Evolutionary conservation across 106 monocot genomes (phyloP).

Genomic region (Triglochin maritima): DNA sequence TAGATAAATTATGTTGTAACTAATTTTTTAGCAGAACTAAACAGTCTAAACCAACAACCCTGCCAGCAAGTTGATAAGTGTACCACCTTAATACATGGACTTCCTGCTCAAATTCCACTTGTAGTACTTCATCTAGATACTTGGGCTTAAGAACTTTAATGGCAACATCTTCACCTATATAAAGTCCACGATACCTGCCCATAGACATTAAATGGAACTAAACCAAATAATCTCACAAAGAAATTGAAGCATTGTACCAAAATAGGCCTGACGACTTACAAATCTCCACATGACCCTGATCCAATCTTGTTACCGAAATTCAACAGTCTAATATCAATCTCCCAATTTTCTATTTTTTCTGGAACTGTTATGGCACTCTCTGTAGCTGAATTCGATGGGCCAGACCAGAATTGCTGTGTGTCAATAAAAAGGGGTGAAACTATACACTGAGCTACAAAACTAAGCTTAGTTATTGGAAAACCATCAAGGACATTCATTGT

Average conservation of each 20-base stretch:
- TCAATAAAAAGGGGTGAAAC: background rate
- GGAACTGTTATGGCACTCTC: slow-evolving; percentile 31
- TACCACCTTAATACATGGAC: slow-evolving; percentile 57
- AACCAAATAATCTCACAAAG: background rate
- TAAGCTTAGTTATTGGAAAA: too few relatives aligned
- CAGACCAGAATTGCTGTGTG: slow-evolving; percentile 40
- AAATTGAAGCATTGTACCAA: background rate
- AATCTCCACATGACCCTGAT: slow-evolving; percentile 68
- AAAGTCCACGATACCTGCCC: slow-evolving; percentile 60
- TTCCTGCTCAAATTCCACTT: slow-evolving; percentile 65
- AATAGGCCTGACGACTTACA: slow-evolving; percentile 34
- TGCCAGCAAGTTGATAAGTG: background rate
- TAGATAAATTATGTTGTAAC: too few relatives aligned
- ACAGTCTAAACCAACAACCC: too few relatives aligned
- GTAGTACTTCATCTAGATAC: slow-evolving; percentile 37
- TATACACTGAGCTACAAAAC: background rate
- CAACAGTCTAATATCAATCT: slow-evolving; percentile 55
- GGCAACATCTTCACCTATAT: slow-evolving; percentile 73
- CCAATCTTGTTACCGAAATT: slow-evolving; percentile 64
- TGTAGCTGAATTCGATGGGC: slow-evolving; percentile 29
- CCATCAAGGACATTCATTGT: background rate
- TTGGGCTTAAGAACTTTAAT: slow-evolving; percentile 61
- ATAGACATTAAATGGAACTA: background rate
- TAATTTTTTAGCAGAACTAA: too few relatives aligned
- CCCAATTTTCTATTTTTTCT: slow-evolving; percentile 36